phyloP scores from a whole-genome alignment of 495 filamentous ascomycete species.

The Hyaloscypha finlandica region DNA sequence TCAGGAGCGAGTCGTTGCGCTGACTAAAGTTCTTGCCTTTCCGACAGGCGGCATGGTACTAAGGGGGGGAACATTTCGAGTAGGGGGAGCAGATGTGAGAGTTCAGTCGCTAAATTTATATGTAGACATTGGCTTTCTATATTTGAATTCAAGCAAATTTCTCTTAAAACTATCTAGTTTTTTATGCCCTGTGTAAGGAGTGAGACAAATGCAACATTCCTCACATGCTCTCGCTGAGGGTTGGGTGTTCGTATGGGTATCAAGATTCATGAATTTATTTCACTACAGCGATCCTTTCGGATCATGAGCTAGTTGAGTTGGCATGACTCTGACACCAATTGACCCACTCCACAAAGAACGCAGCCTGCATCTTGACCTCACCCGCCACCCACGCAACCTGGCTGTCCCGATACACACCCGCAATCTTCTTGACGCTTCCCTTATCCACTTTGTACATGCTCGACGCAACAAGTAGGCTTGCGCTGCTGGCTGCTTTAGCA shows the following conservation, averaged over 20 bases:
- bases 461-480: constrained; percentile 49
- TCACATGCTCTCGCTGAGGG: no score
- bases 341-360: constrained; percentile 55
- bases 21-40: no score
- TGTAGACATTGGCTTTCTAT: no score
- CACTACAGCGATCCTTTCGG: background rate
- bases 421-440: constrained; percentile 37
- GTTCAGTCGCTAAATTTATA: no score
- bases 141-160: no score
- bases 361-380: constrained; percentile 47
- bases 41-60: no score
- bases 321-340: constrained; percentile 60
- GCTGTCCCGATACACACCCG: constrained; percentile 45
- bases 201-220: no score
- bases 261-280: background rate
- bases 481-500: constrained; percentile 48
- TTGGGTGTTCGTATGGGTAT: background rate
- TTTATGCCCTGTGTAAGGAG: no score
- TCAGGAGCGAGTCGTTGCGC: no score
- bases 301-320: background rate
- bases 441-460: constrained; percentile 40
- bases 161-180: no score
- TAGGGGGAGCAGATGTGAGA: no score
- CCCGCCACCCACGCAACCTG: constrained; percentile 46
- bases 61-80: no score